Evolutionary conservation across 768 basidiomycete genomes (phyloP).

Genomic region (Myochromella boudieri): DNA sequence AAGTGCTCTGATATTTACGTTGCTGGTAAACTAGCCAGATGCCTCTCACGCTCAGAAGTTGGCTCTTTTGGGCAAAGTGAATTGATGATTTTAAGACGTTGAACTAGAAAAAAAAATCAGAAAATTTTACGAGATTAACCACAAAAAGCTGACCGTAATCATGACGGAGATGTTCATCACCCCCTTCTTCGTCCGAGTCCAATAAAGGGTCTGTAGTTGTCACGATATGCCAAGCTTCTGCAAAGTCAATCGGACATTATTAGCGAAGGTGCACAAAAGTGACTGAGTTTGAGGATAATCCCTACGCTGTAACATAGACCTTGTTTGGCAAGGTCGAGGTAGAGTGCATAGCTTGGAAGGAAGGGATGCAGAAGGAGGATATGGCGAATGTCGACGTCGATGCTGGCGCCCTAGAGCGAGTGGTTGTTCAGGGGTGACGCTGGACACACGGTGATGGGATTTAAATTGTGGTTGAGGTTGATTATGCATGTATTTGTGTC

Average conservation of each 20-base stretch:
- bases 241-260: conserved; percentile 5
- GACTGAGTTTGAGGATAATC: conserved; percentile 2
- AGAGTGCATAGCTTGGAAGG: conserved; percentile 3
- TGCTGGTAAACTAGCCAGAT: too few relatives aligned
- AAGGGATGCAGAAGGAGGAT: conserved; percentile 17
- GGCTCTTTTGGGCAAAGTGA: conserved; percentile 56
- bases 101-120: conserved; percentile 36
- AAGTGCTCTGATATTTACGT: too few relatives aligned
- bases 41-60: conserved; percentile 53
- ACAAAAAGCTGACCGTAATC: conserved; percentile 56
- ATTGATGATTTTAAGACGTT: conserved; percentile 60
- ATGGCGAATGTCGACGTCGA: conserved; percentile 38
- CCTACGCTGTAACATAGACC: conserved; percentile 71
- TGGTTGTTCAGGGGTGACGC: conserved; percentile 3
- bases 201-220: conserved; percentile 67
- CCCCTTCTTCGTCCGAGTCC: conserved; percentile 73
- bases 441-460: conserved; percentile 4
- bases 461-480: conserved; percentile 9
- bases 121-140: conserved; percentile 3
- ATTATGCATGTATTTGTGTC: conserved; percentile 8
- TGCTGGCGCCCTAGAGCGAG: conserved; percentile 7
- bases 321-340: conserved; percentile 25
- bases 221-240: conserved; percentile 75
- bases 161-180: conserved; percentile 60
- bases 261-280: too few relatives aligned